These are phyloP conservation scores for Fusarium pseudograminearum DNA, from an alignment of 2,329 filamentous ascomycete species.

Conservation along the genomic window DNA sequence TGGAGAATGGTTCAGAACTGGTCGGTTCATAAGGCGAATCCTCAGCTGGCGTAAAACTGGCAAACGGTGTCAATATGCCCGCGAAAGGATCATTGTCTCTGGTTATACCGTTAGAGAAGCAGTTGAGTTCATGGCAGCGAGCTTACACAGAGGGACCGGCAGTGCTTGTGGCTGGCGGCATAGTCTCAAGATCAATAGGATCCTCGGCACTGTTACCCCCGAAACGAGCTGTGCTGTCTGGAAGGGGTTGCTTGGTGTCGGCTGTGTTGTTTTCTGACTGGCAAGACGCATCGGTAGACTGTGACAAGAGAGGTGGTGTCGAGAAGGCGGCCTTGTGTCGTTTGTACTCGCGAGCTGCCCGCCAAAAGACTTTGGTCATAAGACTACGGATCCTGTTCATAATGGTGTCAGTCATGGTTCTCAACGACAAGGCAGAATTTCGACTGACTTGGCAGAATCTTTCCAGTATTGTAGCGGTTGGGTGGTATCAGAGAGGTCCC, in stretches of 20 bases:
- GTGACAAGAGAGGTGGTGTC: accelerated
- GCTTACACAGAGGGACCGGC: conserved; percentile 1
- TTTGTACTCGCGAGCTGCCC: conserved; percentile 19
- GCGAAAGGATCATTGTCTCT: neutral
- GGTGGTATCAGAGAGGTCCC: neutral
- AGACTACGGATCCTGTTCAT: conserved; percentile 20
- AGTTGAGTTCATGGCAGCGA: neutral
- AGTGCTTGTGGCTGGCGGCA: neutral
- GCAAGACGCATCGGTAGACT: neutral
- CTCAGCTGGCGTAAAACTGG: neutral
- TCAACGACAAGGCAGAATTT: neutral
- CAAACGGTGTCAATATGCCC: neutral
- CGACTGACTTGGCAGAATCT: conserved; percentile 22
- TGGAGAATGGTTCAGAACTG: neutral
- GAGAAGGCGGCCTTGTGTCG: neutral
- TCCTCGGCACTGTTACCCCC: conserved; percentile 6
- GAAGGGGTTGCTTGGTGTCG: neutral
- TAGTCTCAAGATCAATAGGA: conserved; percentile 25
- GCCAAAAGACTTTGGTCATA: conserved; percentile 30
- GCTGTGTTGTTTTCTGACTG: neutral
- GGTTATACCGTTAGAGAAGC: neutral
- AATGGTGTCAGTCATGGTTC: neutral
- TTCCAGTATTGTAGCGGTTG: conserved; percentile 20
- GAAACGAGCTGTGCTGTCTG: neutral
- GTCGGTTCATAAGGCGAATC: neutral